Evolutionary conservation across 139 green algal species (phyloP).

Genomic region (Micractinium sp.): DNA sequence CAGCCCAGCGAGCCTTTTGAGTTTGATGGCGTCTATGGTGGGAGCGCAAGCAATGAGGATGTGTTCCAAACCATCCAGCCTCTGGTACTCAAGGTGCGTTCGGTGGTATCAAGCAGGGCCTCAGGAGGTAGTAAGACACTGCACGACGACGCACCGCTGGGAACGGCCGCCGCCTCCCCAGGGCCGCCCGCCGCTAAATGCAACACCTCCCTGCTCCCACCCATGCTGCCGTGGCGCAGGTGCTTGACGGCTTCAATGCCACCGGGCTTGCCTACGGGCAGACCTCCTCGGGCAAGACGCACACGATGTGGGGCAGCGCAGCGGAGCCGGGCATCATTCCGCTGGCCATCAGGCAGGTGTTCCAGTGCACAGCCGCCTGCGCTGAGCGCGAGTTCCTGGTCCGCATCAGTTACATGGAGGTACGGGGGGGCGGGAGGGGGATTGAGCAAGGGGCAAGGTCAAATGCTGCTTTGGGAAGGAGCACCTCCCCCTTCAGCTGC

Average conservation of each 20-base stretch:
- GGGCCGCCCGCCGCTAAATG: too few relatives aligned
- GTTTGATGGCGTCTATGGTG: too few relatives aligned
- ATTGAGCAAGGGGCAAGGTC: background rate
- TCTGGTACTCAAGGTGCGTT: too few relatives aligned
- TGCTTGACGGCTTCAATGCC: slow-evolving; percentile 85
- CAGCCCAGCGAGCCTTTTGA: too few relatives aligned
- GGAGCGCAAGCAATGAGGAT: too few relatives aligned
- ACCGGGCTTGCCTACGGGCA: slow-evolving; percentile 98
- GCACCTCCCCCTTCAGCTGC: background rate
- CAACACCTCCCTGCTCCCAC: too few relatives aligned
- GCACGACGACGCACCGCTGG: too few relatives aligned
- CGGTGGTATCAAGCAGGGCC: too few relatives aligned
- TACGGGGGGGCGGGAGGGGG: slow-evolving; percentile 34
- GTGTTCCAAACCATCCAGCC: too few relatives aligned
- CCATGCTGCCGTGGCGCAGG: slow-evolving; percentile 47
- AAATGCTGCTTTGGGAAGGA: background rate
- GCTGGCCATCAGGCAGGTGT: slow-evolving; percentile 57
- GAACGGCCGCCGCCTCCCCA: too few relatives aligned
- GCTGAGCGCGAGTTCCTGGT: slow-evolving; percentile 87
- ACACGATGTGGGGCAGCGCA: slow-evolving; percentile 85
- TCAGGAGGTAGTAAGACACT: too few relatives aligned
- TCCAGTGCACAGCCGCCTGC: slow-evolving; percentile 64
- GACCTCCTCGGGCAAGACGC: slow-evolving; percentile 93
- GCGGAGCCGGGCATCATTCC: slow-evolving; percentile 4
- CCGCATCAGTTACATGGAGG: slow-evolving; percentile 96